Percentiles rank a stretch among this genome's conserved stretches.
These are phyloP conservation scores for Podaxis sp. DNA, from an alignment of 768 basidiomycete species.

Conservation along the genomic window DNA sequence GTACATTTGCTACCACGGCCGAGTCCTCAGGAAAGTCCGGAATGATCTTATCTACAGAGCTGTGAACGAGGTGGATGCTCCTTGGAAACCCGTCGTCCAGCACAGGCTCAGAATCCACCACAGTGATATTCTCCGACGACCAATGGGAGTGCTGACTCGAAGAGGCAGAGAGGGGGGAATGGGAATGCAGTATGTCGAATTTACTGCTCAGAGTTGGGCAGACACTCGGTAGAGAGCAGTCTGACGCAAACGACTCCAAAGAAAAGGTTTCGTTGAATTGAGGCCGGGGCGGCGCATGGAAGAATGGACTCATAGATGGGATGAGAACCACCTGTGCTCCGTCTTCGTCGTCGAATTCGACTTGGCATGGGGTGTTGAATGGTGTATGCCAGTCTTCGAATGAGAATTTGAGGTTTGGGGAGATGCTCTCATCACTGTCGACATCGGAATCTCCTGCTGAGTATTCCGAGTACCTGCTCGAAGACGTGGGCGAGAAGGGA, in stretches of 20 bases:
- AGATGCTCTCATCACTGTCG: constrained; percentile 11
- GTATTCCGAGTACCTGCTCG: constrained; percentile 4
- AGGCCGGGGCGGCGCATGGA: constrained; percentile 25
- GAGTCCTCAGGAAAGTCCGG: constrained; percentile 8
- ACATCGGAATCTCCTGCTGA: constrained; percentile 11
- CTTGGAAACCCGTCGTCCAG: constrained; percentile 2
- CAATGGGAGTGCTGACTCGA: not conserved
- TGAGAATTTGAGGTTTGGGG: constrained; percentile 14
- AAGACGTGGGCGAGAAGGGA: not conserved
- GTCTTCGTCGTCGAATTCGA: constrained; percentile 23
- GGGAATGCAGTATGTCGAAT: constrained; percentile 18
- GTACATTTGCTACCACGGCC: not conserved
- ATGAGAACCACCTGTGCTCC: constrained; percentile 39
- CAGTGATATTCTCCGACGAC: not conserved
- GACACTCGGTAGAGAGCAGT: constrained; percentile 25
- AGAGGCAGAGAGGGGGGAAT: constrained; percentile 2
- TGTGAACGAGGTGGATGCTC: constrained; percentile 1
- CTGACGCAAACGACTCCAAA: constrained; percentile 28
- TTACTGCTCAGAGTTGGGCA: constrained; percentile 22
- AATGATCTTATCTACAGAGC: not conserved
- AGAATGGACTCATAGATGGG: constrained; percentile 38
- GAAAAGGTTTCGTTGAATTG: constrained; percentile 22
- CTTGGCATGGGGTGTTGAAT: not conserved
- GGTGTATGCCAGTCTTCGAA: constrained; percentile 17
- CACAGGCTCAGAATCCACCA: not conserved